Base-by-base conservation (phyloP, 306 rosid species). In the Malus orientalis region DNA sequence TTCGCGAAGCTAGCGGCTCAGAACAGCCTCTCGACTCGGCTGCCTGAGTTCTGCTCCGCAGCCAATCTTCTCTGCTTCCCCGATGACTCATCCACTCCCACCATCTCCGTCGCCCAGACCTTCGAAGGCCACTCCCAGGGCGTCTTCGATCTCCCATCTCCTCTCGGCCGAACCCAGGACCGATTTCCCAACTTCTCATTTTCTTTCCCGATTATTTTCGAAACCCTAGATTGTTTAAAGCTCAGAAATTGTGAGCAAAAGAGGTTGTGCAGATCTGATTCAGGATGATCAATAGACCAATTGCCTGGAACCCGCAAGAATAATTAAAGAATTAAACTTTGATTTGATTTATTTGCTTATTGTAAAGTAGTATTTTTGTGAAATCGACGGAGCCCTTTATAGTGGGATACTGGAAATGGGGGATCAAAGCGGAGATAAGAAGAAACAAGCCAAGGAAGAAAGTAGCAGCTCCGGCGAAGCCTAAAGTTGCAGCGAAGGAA, bases 351-450 rank as follows among this genome's bases (percentile, higher is more conserved):
- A 10, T 53, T 63, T 65, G 19, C 11, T 47, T 47, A 14, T 25
- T 0, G 12, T 66, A 9, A 12, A 20, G n/a, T 36, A 33, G 4
- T 30, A 32, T 18, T 5, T 58, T 58, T 11, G 63, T 29, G 5
- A 58, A 58, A 58, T 58, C 63, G 63, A 23, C 16, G 15, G 7
- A 58, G 16, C 55, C 7, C 30, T 22, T 58, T 3, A 22, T 19
- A 12, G 63, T 58, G 63, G 30, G 63, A 58, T 58, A 22, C 63
- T 4, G 75, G 75, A 65, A 55, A 72, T 72, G 76, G 76, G 47
- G 30, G 65, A 72, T 19, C 76, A 72, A 55, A 20, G 76, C 45
- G 77, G 97, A 67, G n/a, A n/a, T n/a, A n/a, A n/a, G n/a, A n/a
- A n/a, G n/a, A n/a, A n/a, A n/a, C n/a, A n/a, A n/a, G n/a, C n/a